Evolutionary conservation across 441 rosid species (phyloP).

Genomic region (Corymbia calophylla): DNA sequence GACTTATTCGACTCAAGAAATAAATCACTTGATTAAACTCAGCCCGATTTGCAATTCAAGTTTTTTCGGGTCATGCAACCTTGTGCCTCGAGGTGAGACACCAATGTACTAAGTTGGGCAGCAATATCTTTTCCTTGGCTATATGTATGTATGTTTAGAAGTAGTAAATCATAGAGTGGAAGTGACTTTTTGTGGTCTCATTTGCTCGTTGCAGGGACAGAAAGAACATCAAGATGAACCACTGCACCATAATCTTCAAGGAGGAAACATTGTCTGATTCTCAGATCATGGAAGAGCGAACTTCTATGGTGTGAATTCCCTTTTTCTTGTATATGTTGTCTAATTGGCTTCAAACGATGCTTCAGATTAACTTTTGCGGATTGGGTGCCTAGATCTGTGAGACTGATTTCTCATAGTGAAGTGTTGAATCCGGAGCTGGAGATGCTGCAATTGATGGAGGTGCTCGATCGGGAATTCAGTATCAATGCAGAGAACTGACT

Average conservation of each 20-base stretch:
- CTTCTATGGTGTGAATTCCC: neutral
- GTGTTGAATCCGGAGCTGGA: neutral
- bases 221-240: neutral
- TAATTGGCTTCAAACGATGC: neutral
- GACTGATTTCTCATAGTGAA: neutral
- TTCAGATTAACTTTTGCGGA: neutral
- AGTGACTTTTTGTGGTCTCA: neutral
- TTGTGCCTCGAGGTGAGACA: neutral
- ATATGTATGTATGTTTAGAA: neutral
- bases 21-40: neutral
- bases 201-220: neutral
- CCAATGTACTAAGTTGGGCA: neutral
- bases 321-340: neutral
- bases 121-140: neutral
- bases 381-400: neutral
- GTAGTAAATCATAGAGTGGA: neutral
- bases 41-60: neutral
- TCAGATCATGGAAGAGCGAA: neutral
- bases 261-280: neutral
- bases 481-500: neutral
- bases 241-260: neutral
- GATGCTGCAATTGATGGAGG: neutral
- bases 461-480: neutral
- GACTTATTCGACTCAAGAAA: neutral
- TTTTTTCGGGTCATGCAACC: neutral